Conservation (phyloP, 306 rosid species). For the Oxytropis ochrocephala region DNA sequence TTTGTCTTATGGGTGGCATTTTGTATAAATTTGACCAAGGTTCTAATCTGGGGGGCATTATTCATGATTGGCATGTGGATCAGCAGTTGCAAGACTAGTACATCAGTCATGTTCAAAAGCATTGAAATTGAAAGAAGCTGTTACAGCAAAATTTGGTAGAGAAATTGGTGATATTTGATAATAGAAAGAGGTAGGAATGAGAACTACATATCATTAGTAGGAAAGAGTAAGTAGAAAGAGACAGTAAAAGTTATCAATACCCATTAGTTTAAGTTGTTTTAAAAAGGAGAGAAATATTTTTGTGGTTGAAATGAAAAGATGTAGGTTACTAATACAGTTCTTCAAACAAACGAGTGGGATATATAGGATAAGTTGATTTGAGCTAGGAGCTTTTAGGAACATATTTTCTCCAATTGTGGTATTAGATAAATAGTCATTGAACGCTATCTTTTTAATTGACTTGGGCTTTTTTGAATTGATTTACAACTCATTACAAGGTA, state of each 20-base stretch:
- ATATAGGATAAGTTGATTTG: neutral
- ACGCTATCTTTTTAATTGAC: too few species aligned
- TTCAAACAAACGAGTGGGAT: neutral
- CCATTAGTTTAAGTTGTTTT: neutral
- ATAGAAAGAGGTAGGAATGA: neutral
- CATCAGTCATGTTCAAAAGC: neutral
- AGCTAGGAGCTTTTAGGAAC: neutral
- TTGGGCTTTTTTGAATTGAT: neutral
- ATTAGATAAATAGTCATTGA: too few species aligned
- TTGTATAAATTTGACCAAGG: neutral
- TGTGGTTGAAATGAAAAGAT: neutral
- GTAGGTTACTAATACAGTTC: neutral
- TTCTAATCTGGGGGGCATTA: neutral
- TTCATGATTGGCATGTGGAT: neutral
- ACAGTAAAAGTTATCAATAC: neutral
- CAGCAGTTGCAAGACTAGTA: neutral
- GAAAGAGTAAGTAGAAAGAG: neutral
- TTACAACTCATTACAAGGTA: neutral
- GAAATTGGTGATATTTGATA: neutral
- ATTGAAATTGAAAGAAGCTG: neutral
- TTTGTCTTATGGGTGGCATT: neutral
- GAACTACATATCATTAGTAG: neutral
- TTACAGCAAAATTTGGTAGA: neutral
- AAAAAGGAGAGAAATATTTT: neutral
- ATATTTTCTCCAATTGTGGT: too few species aligned